Evolutionary conservation across 305 asterid species (phyloP).

Genomic region (Fraxinus angustifolia): DNA sequence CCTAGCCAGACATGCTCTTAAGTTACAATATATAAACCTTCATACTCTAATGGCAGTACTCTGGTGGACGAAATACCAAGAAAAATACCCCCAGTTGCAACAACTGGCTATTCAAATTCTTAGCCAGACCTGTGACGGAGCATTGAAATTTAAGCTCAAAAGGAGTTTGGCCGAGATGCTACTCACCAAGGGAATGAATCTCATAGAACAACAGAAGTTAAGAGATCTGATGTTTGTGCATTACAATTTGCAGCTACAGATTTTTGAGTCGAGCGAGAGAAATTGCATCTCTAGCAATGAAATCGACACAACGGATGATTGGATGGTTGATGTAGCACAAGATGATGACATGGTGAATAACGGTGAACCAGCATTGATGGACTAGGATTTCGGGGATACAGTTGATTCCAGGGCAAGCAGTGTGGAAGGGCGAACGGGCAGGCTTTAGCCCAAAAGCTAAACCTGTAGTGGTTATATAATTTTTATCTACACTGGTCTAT

Average conservation of each 20-base stretch:
- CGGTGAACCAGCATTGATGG: conserved; percentile 17
- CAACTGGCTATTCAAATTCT: conserved; percentile 45
- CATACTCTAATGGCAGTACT: conserved; percentile 35
- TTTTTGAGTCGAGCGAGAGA: conserved; percentile 19
- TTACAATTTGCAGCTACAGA: conserved; percentile 52
- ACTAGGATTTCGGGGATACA: conserved; percentile 22
- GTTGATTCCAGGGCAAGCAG: not conserved
- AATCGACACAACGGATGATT: conserved; percentile 27
- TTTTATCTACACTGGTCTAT: not conserved
- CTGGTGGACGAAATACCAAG: conserved; percentile 71
- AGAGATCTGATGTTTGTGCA: conserved; percentile 37
- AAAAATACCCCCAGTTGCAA: conserved; percentile 50
- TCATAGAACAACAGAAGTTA: conserved; percentile 30
- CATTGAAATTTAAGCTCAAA: conserved; percentile 43
- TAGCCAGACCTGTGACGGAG: conserved; percentile 63
- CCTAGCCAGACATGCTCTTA: not conserved
- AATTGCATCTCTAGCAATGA: conserved; percentile 11
- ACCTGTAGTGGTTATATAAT: not conserved
- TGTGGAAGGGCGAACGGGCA: not conserved
- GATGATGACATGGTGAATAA: not conserved
- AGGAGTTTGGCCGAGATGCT: conserved; percentile 43
- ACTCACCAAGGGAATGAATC: conserved; percentile 22
- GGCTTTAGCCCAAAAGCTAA: not conserved
- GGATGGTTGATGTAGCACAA: conserved; percentile 24
- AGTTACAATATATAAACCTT: not conserved